Percentiles rank a stretch among this genome's conserved stretches.
Evolutionary conservation across 768 basidiomycete genomes (phyloP).

Genomic region (Phaffia australis): DNA sequence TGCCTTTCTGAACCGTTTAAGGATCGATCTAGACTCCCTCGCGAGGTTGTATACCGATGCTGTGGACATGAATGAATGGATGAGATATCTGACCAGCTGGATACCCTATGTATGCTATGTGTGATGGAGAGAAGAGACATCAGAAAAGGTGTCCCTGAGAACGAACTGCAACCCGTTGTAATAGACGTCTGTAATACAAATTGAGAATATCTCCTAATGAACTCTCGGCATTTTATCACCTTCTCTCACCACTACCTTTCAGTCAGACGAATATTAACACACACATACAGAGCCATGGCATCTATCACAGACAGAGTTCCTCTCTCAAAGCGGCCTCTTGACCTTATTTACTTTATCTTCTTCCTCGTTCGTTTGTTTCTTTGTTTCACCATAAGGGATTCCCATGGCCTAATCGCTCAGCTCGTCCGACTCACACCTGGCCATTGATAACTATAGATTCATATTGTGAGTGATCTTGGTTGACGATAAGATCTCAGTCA

Average conservation of each 20-base stretch:
- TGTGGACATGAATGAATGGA: conserved; percentile 32
- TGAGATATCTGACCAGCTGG: background rate
- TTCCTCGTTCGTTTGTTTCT: conserved; percentile 42
- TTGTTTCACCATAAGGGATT: background rate
- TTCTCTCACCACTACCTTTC: background rate
- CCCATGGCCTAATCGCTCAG: background rate
- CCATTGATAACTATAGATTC: conserved; percentile 41
- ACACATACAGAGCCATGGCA: background rate
- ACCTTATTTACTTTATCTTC: conserved; percentile 59
- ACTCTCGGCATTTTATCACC: background rate
- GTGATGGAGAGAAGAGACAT: background rate
- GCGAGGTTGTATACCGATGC: conserved; percentile 40
- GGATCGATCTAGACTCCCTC: conserved; percentile 38
- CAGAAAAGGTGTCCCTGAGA: background rate
- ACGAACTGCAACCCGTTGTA: background rate
- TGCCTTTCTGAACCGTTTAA: conserved; percentile 39
- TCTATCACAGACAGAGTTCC: conserved; percentile 42
- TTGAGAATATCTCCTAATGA: background rate
- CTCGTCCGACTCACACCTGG: background rate
- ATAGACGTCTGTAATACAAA: too few species aligned
- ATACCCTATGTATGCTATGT: background rate
- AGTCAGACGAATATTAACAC: background rate
- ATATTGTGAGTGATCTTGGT: conserved; percentile 41
- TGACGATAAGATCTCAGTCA: background rate
- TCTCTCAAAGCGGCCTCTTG: conserved; percentile 51